Conservation (phyloP, 2,329 filamentous ascomycete species). For the Fusarium paranaense region DNA sequence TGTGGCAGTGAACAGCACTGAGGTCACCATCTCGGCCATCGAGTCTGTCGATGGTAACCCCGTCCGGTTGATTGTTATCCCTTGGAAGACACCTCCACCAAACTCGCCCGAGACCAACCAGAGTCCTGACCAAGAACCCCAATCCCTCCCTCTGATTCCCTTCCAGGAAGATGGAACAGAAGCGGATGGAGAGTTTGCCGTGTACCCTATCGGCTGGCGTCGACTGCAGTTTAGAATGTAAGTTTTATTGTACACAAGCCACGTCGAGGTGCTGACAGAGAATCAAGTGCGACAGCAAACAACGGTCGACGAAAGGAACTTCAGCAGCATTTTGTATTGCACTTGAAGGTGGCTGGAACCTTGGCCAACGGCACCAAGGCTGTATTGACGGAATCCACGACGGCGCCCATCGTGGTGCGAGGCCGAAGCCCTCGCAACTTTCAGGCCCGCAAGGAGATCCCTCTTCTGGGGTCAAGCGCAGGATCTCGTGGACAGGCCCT, state of each 20-base stretch:
- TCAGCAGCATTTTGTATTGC: constrained; percentile 94
- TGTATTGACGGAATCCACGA: constrained; percentile 84
- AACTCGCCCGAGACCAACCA: constrained; percentile 76
- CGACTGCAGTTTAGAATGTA: constrained; percentile 89
- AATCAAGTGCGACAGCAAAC: constrained; percentile 85
- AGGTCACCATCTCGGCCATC: constrained; percentile 90
- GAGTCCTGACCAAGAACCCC: constrained; percentile 83
- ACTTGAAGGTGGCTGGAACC: constrained; percentile 86
- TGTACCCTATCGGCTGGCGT: constrained; percentile 94
- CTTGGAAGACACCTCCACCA: constrained; percentile 94
- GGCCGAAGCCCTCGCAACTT: constrained; percentile 95
- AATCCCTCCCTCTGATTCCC: constrained; percentile 79
- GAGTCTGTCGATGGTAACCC: constrained; percentile 94
- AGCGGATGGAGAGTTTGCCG: constrained; percentile 82
- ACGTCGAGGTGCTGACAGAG: constrained; percentile 15
- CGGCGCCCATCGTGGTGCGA: constrained; percentile 91
- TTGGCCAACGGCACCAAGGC: constrained; percentile 86
- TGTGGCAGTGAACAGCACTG: constrained; percentile 83
- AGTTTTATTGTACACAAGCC: constrained; percentile 45
- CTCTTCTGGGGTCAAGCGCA: constrained; percentile 81
- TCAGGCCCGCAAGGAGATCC: constrained; percentile 92
- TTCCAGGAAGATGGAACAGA: constrained; percentile 71
- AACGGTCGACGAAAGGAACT: constrained; percentile 95
- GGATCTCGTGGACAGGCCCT: constrained; percentile 82
- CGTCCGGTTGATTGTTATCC: constrained; percentile 94